Conservation (phyloP, 345 rosid genomes). For the Microcos paniculata region DNA sequence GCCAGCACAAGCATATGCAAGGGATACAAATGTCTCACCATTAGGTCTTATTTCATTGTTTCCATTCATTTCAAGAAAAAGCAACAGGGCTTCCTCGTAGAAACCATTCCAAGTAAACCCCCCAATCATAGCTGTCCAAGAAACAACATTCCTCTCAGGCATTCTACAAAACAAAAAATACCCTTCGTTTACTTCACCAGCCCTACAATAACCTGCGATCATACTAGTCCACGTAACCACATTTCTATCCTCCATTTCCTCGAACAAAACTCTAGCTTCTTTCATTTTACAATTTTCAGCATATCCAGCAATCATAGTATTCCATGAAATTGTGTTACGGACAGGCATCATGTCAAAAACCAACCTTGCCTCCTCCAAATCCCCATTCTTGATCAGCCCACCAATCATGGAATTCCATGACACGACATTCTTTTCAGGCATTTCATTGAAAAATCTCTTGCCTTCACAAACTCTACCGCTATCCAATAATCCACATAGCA, state of each 20-base stretch:
- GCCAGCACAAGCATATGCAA: constrained; percentile 78
- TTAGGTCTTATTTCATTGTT: constrained; percentile 39
- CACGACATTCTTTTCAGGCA: constrained; percentile 14
- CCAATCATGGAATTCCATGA: constrained; percentile 11
- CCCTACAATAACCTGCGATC: constrained; percentile 63
- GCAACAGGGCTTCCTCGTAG: constrained; percentile 42
- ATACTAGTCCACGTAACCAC: constrained; percentile 64
- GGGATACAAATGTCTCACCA: constrained; percentile 65
- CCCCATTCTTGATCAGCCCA: constrained; percentile 8
- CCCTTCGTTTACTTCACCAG: constrained; percentile 51
- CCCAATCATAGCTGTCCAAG: constrained; percentile 74
- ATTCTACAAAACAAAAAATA: constrained; percentile 46
- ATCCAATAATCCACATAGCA: constrained; percentile 13
- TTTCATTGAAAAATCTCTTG: background rate
- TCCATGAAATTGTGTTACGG: constrained; percentile 5
- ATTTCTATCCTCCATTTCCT: constrained; percentile 55
- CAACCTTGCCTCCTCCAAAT: constrained; percentile 14
- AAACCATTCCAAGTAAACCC: constrained; percentile 66
- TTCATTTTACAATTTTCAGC: constrained; percentile 11
- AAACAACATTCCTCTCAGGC: constrained; percentile 59
- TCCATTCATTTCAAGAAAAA: constrained; percentile 42
- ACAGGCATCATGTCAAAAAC: constrained; percentile 15
- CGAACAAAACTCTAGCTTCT: constrained; percentile 44
- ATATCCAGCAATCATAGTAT: constrained; percentile 22
- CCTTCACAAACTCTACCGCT: constrained; percentile 12